Percentiles rank a stretch among this genome's conserved stretches.
These are phyloP conservation scores for Calocybe cyanea DNA, from an alignment of 768 basidiomycete species.

Conservation along the genomic window DNA sequence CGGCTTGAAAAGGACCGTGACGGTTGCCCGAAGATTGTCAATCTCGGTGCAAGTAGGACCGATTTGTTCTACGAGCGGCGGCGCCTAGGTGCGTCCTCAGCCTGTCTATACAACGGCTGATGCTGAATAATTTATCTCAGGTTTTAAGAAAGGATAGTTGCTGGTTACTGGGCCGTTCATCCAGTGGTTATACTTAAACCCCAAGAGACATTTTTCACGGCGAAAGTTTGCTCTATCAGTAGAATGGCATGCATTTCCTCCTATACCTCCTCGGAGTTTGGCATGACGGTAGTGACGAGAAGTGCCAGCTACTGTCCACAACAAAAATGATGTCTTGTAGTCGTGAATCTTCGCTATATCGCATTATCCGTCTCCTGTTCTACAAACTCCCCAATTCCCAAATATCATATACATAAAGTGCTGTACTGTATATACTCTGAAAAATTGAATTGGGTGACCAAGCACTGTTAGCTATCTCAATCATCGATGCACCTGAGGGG, in stretches of 20 bases:
- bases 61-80: slow-evolving; percentile 91
- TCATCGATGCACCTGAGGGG: no score
- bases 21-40: slow-evolving; percentile 98
- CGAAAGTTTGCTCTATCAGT: slow-evolving; percentile 93
- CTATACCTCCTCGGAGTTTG: slow-evolving; percentile 94
- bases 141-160: slow-evolving; percentile 65
- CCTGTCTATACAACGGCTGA: neutral
- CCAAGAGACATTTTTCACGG: slow-evolving; percentile 84
- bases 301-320: slow-evolving; percentile 78
- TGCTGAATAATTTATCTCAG: slow-evolving; percentile 32
- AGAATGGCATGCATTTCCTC: slow-evolving; percentile 99
- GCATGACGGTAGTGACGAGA: slow-evolving; percentile 81
- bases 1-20: slow-evolving; percentile 95
- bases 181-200: slow-evolving; percentile 88
- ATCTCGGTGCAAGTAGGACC: slow-evolving; percentile 90
- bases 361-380: no score
- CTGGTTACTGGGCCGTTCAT: no score
- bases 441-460: no score
- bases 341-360: no score
- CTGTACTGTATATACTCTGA: no score
- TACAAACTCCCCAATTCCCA: no score
- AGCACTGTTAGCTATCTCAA: slow-evolving; percentile 2
- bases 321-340: no score
- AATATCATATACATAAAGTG: no score
- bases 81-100: slow-evolving; percentile 57